Conservation (phyloP, 2,329 filamentous ascomycete species). For the Xylaria sp. region DNA sequence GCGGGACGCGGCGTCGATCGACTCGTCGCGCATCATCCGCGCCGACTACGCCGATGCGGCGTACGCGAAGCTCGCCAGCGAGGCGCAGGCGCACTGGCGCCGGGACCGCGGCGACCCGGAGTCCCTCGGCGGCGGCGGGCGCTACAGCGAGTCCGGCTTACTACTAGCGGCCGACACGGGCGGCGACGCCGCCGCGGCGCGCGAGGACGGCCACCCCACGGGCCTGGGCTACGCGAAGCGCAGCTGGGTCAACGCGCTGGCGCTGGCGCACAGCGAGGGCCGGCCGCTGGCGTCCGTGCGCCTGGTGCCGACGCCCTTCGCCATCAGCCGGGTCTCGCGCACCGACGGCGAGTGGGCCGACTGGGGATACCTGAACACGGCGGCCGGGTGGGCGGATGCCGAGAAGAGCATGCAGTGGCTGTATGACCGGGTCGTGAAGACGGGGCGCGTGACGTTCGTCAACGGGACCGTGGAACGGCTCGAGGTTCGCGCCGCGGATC, state of each 20-base stretch:
- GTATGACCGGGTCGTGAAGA: constrained; percentile 57
- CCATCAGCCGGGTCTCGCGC: constrained; percentile 52
- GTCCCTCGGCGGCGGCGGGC: constrained; percentile 64
- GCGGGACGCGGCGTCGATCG: constrained; percentile 64
- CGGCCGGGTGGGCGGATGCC: constrained; percentile 82
- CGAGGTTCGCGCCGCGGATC: constrained; percentile 28
- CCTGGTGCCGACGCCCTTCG: constrained; percentile 51
- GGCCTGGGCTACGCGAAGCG: constrained; percentile 63
- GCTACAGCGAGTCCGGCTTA: constrained; percentile 74
- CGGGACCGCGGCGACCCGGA: constrained; percentile 54
- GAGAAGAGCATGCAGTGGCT: constrained; percentile 71
- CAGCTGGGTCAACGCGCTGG: constrained; percentile 66
- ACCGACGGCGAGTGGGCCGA: constrained; percentile 61
- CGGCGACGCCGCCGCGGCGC: constrained; percentile 24
- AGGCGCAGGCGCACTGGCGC: constrained; percentile 75
- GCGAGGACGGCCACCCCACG: constrained; percentile 47
- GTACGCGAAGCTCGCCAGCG: constrained; percentile 75
- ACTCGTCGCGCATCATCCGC: constrained; percentile 68
- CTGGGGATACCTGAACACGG: constrained; percentile 75
- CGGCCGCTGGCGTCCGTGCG: constrained; percentile 48
- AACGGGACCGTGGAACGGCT: constrained; percentile 55
- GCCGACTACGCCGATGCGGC: constrained; percentile 80
- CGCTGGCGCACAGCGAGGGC: constrained; percentile 51
- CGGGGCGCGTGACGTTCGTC: constrained; percentile 61
- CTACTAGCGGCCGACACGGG: constrained; percentile 62